Percentiles rank a stretch among this genome's conserved stretches.
Evolutionary conservation across 768 basidiomycete species (phyloP).

Genomic region (Trametes coccinea): DNA sequence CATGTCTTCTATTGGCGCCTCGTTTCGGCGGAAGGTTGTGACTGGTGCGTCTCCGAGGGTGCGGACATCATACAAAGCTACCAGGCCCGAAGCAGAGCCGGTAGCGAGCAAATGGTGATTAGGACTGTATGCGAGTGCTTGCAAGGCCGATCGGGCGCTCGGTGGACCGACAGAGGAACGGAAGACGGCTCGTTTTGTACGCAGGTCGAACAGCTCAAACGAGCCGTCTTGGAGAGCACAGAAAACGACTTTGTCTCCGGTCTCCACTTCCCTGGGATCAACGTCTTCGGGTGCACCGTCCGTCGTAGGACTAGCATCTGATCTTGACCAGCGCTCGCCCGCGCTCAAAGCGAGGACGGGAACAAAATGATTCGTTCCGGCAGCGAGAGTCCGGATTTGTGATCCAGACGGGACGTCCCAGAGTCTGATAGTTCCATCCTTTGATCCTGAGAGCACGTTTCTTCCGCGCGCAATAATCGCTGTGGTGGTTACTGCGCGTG

Average conservation of each 20-base stretch:
- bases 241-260: conserved; percentile 49
- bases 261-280: conserved; percentile 46
- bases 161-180: conserved; percentile 27
- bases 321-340: conserved; percentile 38
- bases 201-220: conserved; percentile 58
- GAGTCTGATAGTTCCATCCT: conserved; percentile 67
- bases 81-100: conserved; percentile 55
- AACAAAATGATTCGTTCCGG: conserved; percentile 36
- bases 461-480: conserved; percentile 67
- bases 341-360: conserved; percentile 49
- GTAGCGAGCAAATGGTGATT: conserved; percentile 51
- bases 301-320: conserved; percentile 25
- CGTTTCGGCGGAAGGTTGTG: conserved; percentile 44
- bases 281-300: conserved; percentile 7
- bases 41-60: conserved; percentile 35
- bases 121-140: conserved; percentile 47
- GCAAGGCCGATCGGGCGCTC: conserved; percentile 37
- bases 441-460: conserved; percentile 64
- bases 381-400: conserved; percentile 44
- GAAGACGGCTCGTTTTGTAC: conserved; percentile 35
- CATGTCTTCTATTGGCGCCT: conserved; percentile 52
- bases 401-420: conserved; percentile 69
- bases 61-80: conserved; percentile 58
- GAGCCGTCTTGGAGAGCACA: conserved; percentile 56
- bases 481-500: conserved; percentile 60